phyloP scores from a whole-genome alignment of 2,329 filamentous ascomycete genomes.

The Colletotrichum sp. region DNA sequence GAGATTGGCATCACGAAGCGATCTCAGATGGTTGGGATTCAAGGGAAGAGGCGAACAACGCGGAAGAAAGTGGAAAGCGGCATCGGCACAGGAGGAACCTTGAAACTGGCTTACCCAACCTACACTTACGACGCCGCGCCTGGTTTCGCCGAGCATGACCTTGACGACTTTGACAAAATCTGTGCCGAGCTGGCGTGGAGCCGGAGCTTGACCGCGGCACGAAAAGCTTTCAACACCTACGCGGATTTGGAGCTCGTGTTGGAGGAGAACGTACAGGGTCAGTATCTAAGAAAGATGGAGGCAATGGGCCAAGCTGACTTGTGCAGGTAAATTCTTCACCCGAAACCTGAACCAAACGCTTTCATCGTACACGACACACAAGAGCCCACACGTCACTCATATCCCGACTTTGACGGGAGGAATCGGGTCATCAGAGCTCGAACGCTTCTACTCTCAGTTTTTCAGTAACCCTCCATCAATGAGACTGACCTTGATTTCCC shows the following conservation, averaged over 20 bases:
- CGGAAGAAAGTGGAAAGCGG: constrained; percentile 38
- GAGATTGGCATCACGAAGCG: constrained; percentile 46
- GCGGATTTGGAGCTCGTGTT: constrained; percentile 69
- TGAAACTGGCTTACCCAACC: constrained; percentile 40
- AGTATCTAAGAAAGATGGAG: constrained; percentile 25
- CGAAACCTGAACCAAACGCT: constrained; percentile 65
- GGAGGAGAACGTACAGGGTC: constrained; percentile 68
- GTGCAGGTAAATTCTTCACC: constrained; percentile 57
- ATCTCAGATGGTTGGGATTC: constrained; percentile 48
- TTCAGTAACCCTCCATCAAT: constrained; percentile 69
- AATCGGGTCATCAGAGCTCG: constrained; percentile 62
- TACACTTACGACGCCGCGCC: constrained; percentile 54
- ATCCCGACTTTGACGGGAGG: constrained; percentile 70
- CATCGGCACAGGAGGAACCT: constrained; percentile 38
- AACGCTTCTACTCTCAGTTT: constrained; percentile 68
- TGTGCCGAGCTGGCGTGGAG: constrained; percentile 72
- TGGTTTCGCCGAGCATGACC: constrained; percentile 74
- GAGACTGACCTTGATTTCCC: constrained; percentile 64
- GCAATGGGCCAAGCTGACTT: not conserved
- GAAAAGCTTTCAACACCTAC: constrained; percentile 66
- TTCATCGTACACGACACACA: constrained; percentile 63
- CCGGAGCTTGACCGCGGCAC: constrained; percentile 64
- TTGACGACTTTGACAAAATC: constrained; percentile 70
- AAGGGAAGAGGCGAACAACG: constrained; percentile 44
- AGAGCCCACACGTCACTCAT: constrained; percentile 72